These are phyloP conservation scores for Cladorrhinum sp. DNA, from an alignment of 2,329 filamentous ascomycete genomes.

Conservation along the genomic window DNA sequence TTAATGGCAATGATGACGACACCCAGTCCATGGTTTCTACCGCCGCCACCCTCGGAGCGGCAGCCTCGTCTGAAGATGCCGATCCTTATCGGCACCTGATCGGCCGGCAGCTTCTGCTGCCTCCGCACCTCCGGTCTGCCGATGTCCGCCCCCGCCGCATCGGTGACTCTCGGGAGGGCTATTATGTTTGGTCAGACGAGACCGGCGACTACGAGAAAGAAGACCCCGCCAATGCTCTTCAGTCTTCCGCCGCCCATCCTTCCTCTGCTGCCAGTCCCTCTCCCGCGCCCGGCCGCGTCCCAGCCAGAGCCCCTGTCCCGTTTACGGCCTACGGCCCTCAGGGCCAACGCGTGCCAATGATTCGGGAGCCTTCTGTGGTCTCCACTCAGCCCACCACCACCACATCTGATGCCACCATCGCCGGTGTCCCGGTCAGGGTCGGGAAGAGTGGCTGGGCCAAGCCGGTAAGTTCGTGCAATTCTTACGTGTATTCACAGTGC, in stretches of 20 bases:
- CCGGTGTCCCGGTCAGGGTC: background rate
- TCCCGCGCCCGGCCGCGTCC: background rate
- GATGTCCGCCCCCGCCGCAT: no score
- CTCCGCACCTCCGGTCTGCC: no score
- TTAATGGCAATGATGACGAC: background rate
- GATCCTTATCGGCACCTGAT: no score
- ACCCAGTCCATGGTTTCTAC: no score
- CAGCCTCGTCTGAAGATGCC: no score
- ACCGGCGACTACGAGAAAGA: no score
- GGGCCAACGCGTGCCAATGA: constrained; percentile 17
- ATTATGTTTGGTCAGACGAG: no score
- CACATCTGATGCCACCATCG: background rate
- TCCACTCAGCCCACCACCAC: background rate
- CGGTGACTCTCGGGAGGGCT: no score
- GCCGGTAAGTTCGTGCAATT: constrained; percentile 7
- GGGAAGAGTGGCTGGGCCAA: constrained; percentile 24
- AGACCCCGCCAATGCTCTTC: background rate
- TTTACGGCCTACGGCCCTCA: constrained; percentile 27
- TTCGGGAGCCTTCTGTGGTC: constrained; percentile 17
- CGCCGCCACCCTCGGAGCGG: no score
- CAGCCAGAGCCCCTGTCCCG: background rate
- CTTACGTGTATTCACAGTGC: background rate
- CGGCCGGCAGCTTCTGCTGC: no score
- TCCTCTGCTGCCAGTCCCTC: background rate
- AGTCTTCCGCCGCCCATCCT: background rate